Evolutionary conservation across 371 early-diverging fungal species (phyloP).

Genomic region (Rhizopus sp.): DNA sequence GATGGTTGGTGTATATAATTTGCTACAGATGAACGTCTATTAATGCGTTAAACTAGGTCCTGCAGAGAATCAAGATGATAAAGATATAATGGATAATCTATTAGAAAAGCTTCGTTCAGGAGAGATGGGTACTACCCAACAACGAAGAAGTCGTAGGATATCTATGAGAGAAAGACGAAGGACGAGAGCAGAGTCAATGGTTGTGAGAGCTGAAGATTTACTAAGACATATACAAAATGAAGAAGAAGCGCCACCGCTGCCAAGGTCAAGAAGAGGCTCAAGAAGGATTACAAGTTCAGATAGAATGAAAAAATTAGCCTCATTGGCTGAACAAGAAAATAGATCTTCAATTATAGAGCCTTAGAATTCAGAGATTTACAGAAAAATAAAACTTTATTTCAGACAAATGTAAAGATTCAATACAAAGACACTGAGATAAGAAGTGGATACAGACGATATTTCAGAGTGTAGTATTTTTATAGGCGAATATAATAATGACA

Average conservation of each 20-base stretch:
- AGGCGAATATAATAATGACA: too few relatives aligned
- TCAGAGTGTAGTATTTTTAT: too few relatives aligned
- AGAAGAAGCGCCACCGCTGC: constrained; percentile 40
- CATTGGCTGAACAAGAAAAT: constrained; percentile 36
- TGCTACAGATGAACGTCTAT: not conserved
- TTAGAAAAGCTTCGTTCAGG: constrained; percentile 76
- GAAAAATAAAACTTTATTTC: too few relatives aligned
- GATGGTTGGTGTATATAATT: constrained; percentile 28
- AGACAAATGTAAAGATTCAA: too few relatives aligned
- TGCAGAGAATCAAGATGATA: constrained; percentile 59
- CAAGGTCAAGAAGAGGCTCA: constrained; percentile 31
- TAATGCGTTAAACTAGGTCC: constrained; percentile 14
- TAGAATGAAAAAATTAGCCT: constrained; percentile 43
- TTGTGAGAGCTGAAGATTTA: constrained; percentile 72
- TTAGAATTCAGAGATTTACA: too few relatives aligned
- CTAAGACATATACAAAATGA: constrained; percentile 65
- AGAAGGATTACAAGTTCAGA: constrained; percentile 40
- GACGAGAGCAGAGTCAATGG: constrained; percentile 61
- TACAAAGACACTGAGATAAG: too few relatives aligned
- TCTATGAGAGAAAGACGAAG: constrained; percentile 46
- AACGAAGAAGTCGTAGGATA: constrained; percentile 48
- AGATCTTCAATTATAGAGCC: not conserved
- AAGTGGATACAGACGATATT: too few relatives aligned
- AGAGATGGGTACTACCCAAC: constrained; percentile 61
- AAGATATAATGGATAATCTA: constrained; percentile 83